Percentiles rank a stretch among this genome's conserved stretches.
These are phyloP conservation scores for Podospora fimiseda DNA, from an alignment of 495 filamentous ascomycete genomes.

Conservation along the genomic window DNA sequence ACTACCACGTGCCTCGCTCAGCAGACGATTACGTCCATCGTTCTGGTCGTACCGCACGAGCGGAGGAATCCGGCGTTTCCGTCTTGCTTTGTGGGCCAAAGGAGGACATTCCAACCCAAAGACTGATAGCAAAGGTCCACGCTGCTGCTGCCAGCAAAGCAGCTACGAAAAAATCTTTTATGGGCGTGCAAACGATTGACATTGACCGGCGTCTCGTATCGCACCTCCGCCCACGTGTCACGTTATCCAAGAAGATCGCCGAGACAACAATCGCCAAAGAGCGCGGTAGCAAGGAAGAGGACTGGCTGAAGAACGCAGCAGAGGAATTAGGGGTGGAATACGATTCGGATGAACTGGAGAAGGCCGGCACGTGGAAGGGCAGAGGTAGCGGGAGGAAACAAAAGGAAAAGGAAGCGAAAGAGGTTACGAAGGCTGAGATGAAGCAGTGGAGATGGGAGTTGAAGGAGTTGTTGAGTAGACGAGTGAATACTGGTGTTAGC, in stretches of 20 bases:
- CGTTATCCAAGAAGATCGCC: slow-evolving; percentile 74
- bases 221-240: slow-evolving; percentile 65
- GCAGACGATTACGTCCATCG: slow-evolving; percentile 94
- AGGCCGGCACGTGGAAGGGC: slow-evolving; percentile 52
- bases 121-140: slow-evolving; percentile 85
- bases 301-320: slow-evolving; percentile 76
- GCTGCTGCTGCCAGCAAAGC: slow-evolving; percentile 30
- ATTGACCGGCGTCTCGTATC: slow-evolving; percentile 73
- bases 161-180: slow-evolving; percentile 58
- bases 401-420: slow-evolving; percentile 64
- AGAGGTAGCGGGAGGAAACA: slow-evolving; percentile 63
- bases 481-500: slow-evolving; percentile 87
- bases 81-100: slow-evolving; percentile 87
- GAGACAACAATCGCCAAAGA: slow-evolving; percentile 80
- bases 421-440: slow-evolving; percentile 64
- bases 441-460: slow-evolving; percentile 55
- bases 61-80: slow-evolving; percentile 65
- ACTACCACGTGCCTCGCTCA: slow-evolving; percentile 89
- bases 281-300: slow-evolving; percentile 73
- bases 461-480: slow-evolving; percentile 58
- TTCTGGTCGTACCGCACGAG: slow-evolving; percentile 90
- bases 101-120: slow-evolving; percentile 74
- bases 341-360: slow-evolving; percentile 76
- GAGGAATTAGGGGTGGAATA: slow-evolving; percentile 93
- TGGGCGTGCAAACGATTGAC: slow-evolving; percentile 56